Evolutionary conservation across 352 stramenopile genomes (phyloP).

Genomic region (Pythium scleroteichum): DNA sequence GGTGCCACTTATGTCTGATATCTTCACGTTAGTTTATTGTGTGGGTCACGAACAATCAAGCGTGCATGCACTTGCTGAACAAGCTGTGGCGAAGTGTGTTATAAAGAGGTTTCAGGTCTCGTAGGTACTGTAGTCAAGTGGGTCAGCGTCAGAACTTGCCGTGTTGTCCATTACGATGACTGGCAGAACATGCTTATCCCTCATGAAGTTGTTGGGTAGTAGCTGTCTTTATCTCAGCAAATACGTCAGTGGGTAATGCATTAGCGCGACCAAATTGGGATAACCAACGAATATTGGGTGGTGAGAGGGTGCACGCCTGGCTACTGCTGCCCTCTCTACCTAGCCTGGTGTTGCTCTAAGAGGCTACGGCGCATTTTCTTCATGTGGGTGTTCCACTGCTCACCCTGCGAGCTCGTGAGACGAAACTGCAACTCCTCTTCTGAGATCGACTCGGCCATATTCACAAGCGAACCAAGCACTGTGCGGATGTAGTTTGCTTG

Average conservation of each 20-base stretch:
- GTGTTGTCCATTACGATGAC: conserved; percentile 4
- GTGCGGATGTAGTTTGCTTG: conserved; percentile 90
- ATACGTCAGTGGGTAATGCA: background rate
- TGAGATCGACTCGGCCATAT: conserved; percentile 90
- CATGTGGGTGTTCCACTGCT: conserved; percentile 85
- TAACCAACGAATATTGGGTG: no score
- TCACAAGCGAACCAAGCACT: conserved; percentile 87
- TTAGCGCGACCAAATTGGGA: no score
- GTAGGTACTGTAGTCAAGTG: conserved; percentile 20
- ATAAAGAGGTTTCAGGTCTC: conserved; percentile 36
- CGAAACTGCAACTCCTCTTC: conserved; percentile 91
- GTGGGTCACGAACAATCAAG: conserved; percentile 95
- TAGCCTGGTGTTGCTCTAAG: conserved; percentile 50
- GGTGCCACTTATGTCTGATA: background rate
- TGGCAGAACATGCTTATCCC: background rate
- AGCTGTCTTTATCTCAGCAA: conserved; percentile 18
- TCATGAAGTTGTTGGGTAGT: background rate
- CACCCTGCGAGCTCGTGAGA: conserved; percentile 67
- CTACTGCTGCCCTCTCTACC: conserved; percentile 27
- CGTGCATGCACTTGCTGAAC: conserved; percentile 96
- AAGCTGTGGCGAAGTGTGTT: conserved; percentile 93
- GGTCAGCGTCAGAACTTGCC: background rate
- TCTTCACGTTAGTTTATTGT: conserved; percentile 86
- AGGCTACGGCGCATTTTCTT: conserved; percentile 73
- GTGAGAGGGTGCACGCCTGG: no score